Base-by-base conservation (phyloP, 495 filamentous ascomycete species). In the Pseudotulostoma volvatum region DNA sequence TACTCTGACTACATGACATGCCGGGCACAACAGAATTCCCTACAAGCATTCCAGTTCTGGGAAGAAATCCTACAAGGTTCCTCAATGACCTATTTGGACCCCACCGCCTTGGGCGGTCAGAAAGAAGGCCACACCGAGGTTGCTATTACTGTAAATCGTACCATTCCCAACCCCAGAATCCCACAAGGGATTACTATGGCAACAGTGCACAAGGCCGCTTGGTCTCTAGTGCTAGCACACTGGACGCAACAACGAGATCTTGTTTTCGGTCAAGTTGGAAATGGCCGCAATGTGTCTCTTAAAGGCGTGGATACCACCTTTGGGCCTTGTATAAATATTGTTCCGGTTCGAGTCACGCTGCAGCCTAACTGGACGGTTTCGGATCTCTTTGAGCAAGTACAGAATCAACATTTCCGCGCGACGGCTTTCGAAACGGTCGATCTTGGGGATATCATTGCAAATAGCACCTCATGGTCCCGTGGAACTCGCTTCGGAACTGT, bases 1-100 rank as follows among this genome's bases (percentile, higher is more conserved):
- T 79, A 75, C 47, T 68, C 70, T 0, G 44, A 59, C 4, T 78
- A 74, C 48, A 48, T 74, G n/a, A n/a, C n/a, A n/a, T n/a, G n/a
- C n/a, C n/a, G n/a, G n/a, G n/a, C n/a, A n/a, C n/a, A n/a, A n/a
- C n/a, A n/a, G n/a, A n/a, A n/a, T n/a, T n/a, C n/a, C n/a, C n/a
- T n/a, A n/a, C n/a, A n/a, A n/a, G n/a, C n/a, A n/a, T n/a, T n/a
- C n/a, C n/a, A n/a, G n/a, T n/a, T n/a, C n/a, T n/a, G n/a, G n/a
- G n/a, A n/a, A n/a, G n/a, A n/a, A n/a, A n/a, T n/a, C n/a, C n/a
- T n/a, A n/a, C n/a, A n/a, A n/a, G n/a, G n/a, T n/a, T n/a, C n/a
- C n/a, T n/a, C 46, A 4, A 41, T 51, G 4, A 68, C 67, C n/a
- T 48, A 67, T 7, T 53, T 69, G 44, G 70, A 76, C 42, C 63